phyloP scores from a whole-genome alignment of 202 grass and related monocot species.

The Cymbopogon flexuosus region DNA sequence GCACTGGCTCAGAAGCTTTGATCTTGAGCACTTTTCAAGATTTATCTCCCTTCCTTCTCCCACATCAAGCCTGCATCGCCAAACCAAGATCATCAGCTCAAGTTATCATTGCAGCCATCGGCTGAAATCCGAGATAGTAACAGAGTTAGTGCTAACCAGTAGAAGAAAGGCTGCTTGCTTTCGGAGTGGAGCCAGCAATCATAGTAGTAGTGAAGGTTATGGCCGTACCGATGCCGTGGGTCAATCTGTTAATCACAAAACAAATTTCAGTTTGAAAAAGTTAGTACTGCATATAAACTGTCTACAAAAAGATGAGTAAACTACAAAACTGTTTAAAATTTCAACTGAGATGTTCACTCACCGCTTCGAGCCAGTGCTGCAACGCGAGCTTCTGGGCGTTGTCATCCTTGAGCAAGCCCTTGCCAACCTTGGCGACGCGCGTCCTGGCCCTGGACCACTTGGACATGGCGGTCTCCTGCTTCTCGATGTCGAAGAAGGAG shows the following conservation, averaged over 20 bases:
- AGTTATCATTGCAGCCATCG: not conserved
- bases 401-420: constrained; percentile 84
- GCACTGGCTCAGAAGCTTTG: constrained; percentile 69
- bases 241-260: constrained; percentile 60
- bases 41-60: constrained; percentile 88
- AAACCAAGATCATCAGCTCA: constrained; percentile 9
- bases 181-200: constrained; percentile 75
- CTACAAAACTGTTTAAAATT: too few species aligned
- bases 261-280: constrained; percentile 22
- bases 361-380: constrained; percentile 98
- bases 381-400: constrained; percentile 90
- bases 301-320: too few species aligned
- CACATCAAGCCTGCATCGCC: constrained; percentile 67
- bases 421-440: constrained; percentile 86
- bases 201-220: constrained; percentile 94
- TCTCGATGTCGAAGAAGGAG: constrained; percentile 90
- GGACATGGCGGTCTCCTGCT: constrained; percentile 78
- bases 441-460: constrained; percentile 87
- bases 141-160: constrained; percentile 55
- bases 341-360: constrained; percentile 14
- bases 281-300: too few species aligned
- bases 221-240: constrained; percentile 87
- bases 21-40: constrained; percentile 64
- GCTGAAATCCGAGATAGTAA: not conserved
- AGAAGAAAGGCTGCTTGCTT: constrained; percentile 98